Evolutionary conservation across 495 filamentous ascomycete species (phyloP).

Genomic region (Xylaria flabelliformis): DNA sequence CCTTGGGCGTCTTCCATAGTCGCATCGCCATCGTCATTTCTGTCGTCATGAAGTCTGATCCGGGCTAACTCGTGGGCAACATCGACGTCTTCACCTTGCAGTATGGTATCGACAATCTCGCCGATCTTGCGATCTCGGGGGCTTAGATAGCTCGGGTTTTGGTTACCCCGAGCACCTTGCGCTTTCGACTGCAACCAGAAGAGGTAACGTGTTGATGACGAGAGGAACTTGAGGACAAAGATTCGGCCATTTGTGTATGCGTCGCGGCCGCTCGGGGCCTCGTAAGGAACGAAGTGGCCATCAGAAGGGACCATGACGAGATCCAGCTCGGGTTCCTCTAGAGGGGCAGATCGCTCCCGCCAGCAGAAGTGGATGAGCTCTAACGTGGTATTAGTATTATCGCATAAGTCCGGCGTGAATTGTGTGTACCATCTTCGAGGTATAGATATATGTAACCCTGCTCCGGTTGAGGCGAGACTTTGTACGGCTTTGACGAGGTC

Average conservation of each 20-base stretch:
- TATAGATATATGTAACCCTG: conserved; percentile 95
- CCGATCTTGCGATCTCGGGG: conserved; percentile 81
- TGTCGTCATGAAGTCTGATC: conserved; percentile 66
- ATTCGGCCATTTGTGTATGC: conserved; percentile 85
- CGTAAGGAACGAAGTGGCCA: conserved; percentile 81
- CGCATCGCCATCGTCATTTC: conserved; percentile 64
- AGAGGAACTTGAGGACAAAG: conserved; percentile 91
- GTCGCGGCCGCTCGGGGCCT: conserved; percentile 53
- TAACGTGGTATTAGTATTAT: conserved; percentile 42
- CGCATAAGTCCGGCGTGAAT: not conserved
- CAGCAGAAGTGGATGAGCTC: conserved; percentile 97
- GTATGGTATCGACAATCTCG: conserved; percentile 78
- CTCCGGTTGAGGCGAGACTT: conserved; percentile 69
- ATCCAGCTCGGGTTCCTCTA: conserved; percentile 42
- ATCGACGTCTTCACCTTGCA: conserved; percentile 91
- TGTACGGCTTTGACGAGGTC: conserved; percentile 66
- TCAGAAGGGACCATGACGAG: conserved; percentile 69
- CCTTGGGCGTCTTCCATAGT: conserved; percentile 86
- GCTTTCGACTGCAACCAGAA: conserved; percentile 95
- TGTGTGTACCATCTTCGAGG: conserved; percentile 77
- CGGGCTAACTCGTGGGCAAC: conserved; percentile 76
- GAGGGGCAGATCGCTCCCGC: conserved; percentile 60
- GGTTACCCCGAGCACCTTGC: conserved; percentile 69
- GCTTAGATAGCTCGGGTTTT: conserved; percentile 76
- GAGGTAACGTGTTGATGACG: conserved; percentile 87